Percentiles rank a stretch among this genome's conserved stretches.
phyloP scores from a whole-genome alignment of 768 basidiomycete genomes.

The Boletus patriciae region DNA sequence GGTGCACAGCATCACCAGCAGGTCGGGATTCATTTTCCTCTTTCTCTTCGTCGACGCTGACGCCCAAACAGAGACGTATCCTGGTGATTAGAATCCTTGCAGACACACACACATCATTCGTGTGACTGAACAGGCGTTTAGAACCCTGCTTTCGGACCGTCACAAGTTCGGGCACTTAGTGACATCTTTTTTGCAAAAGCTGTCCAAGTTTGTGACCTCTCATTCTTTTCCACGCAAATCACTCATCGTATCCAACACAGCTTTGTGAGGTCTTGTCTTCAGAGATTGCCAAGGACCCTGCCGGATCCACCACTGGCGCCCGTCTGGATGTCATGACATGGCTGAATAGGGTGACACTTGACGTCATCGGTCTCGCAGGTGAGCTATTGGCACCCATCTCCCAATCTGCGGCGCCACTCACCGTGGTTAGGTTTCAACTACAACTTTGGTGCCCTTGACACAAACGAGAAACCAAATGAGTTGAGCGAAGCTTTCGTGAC shows the following conservation, averaged over 20 bases:
- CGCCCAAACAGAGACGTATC: constrained; percentile 15
- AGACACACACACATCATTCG: neutral
- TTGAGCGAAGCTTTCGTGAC: constrained; percentile 33
- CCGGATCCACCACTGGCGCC: neutral
- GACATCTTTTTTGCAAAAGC: constrained; percentile 60
- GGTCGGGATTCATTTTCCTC: constrained; percentile 16
- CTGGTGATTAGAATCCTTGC: constrained; percentile 21
- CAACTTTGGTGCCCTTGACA: constrained; percentile 32
- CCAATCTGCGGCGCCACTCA: neutral
- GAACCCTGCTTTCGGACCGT: constrained; percentile 66
- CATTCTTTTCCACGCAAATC: neutral
- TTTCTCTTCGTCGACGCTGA: neutral
- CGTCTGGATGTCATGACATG: constrained; percentile 35
- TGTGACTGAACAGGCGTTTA: constrained; percentile 5
- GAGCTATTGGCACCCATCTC: constrained; percentile 12
- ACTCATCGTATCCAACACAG: constrained; percentile 5
- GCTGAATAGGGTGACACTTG: constrained; percentile 37
- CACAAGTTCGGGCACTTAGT: constrained; percentile 56
- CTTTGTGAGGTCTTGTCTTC: constrained; percentile 46
- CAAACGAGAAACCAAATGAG: constrained; percentile 26
- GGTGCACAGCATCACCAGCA: constrained; percentile 38
- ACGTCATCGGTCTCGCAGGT: constrained; percentile 38
- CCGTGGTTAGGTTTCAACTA: constrained; percentile 38
- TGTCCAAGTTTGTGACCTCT: constrained; percentile 37
- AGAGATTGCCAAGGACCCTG: constrained; percentile 32